Evolutionary conservation across 2,329 filamentous ascomycete species (phyloP).

Genomic region (Monascus ruber): DNA sequence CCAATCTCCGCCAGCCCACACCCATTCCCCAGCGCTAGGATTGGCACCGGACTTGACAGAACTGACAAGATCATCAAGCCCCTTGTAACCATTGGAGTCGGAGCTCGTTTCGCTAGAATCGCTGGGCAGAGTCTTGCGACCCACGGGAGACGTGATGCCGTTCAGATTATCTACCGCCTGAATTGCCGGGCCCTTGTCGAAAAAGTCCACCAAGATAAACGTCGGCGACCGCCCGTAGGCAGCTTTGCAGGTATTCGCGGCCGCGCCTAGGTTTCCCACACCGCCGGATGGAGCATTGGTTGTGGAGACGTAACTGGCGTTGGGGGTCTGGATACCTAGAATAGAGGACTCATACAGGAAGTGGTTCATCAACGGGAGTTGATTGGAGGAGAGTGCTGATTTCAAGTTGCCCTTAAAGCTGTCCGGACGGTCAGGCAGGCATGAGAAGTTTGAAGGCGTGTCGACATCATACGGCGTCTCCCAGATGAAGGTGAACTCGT

Average conservation of each 20-base stretch:
- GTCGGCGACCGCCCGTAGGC: conserved; percentile 55
- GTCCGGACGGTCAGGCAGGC: conserved; percentile 55
- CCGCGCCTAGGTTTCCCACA: conserved; percentile 40
- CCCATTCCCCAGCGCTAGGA: conserved; percentile 31
- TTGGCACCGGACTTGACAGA: conserved; percentile 25
- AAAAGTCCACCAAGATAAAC: conserved; percentile 72
- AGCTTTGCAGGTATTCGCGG: conserved; percentile 41
- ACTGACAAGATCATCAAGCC: conserved; percentile 25
- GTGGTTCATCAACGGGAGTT: conserved; percentile 68
- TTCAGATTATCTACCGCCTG: conserved; percentile 60
- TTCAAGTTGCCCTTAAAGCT: conserved; percentile 36
- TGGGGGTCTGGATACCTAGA: conserved; percentile 48
- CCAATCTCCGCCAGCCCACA: conserved; percentile 35
- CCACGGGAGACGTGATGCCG: conserved; percentile 35
- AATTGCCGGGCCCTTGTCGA: conserved; percentile 59
- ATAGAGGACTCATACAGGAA: conserved; percentile 54
- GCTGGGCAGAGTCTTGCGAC: conserved; percentile 26
- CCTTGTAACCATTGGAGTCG: conserved; percentile 26
- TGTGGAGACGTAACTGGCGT: conserved; percentile 46
- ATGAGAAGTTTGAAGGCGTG: conserved; percentile 55
- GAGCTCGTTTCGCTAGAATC: conserved; percentile 17
- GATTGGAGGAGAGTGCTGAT: conserved; percentile 44
- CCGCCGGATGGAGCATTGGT: conserved; percentile 55
- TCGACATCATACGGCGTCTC: conserved; percentile 61
- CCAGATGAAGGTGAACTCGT: conserved; percentile 45